Conservation (phyloP, 306 rosid species). For the Medicago ruthenica region DNA sequence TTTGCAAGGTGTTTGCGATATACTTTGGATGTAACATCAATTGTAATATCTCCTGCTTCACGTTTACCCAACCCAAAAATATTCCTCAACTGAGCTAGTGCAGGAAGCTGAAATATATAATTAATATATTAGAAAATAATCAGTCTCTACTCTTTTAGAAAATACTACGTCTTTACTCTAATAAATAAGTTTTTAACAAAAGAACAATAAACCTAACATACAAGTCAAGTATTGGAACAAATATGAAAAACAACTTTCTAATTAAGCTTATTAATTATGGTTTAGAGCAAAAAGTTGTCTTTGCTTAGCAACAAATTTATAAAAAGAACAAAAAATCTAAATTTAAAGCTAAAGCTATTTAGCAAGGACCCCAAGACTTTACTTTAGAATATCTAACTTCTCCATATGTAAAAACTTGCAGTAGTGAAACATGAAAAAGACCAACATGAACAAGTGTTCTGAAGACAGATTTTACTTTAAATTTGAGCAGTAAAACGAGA, state of each 20-base stretch:
- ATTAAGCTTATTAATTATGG: not conserved
- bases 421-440: conserved; percentile 10
- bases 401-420: not conserved
- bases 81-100: conserved; percentile 81
- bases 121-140: conserved; percentile 14
- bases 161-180: not conserved
- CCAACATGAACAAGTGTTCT: not conserved
- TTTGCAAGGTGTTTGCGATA: conserved; percentile 84
- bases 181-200: not conserved
- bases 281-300: not conserved
- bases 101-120: conserved; percentile 63
- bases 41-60: conserved; percentile 77
- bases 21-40: conserved; percentile 78
- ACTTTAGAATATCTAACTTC: conserved; percentile 10
- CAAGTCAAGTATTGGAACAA: conserved; percentile 4
- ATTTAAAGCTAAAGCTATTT: conserved; percentile 16
- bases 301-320: conserved; percentile 1
- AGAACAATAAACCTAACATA: not conserved
- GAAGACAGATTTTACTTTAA: not conserved
- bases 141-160: conserved; percentile 16
- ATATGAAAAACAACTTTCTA: not conserved
- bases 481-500: conserved; percentile 11
- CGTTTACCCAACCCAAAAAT: conserved; percentile 92
- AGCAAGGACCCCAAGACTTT: not conserved
- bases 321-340: not conserved